Evolutionary conservation across 2,329 filamentous ascomycete genomes (phyloP).

Genomic region (Scedosporium aurantiacum): DNA sequence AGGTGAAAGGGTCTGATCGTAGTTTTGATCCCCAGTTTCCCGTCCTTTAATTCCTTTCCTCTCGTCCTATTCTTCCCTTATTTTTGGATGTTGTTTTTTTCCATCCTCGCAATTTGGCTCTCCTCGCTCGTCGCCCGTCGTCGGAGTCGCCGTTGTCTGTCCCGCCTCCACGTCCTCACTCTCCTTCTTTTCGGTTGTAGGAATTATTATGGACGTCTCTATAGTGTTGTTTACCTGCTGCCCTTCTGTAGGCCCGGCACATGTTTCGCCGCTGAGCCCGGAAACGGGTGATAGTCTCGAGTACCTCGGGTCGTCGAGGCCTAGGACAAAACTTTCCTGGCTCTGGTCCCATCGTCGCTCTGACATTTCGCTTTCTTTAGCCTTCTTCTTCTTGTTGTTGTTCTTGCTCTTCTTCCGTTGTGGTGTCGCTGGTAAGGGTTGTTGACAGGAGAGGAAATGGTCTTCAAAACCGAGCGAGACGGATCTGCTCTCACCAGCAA

Average conservation of each 20-base stretch:
- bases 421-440: neutral
- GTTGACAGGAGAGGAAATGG: neutral
- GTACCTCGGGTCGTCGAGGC: constrained; percentile 18
- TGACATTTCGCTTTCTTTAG: neutral
- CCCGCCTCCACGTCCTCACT: neutral
- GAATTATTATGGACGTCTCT: neutral
- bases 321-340: constrained; percentile 21
- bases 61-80: neutral
- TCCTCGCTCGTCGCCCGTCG: neutral
- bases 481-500: constrained; percentile 6
- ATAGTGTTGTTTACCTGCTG: neutral
- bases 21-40: neutral
- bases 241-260: neutral
- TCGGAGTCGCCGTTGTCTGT: neutral
- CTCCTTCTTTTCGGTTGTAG: neutral
- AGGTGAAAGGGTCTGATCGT: constrained; percentile 1
- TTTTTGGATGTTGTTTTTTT: neutral
- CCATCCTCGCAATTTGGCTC: neutral
- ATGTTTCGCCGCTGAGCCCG: constrained; percentile 12
- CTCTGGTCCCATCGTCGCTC: constrained; percentile 15
- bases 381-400: neutral
- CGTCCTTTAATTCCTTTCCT: neutral
- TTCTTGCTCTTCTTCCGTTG: neutral
- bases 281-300: constrained; percentile 17
- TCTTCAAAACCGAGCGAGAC: constrained; percentile 9